Percentiles rank a stretch among this genome's conserved stretches.
These are phyloP conservation scores for Hericium rajendrae DNA, from an alignment of 768 basidiomycete species.

Conservation along the genomic window DNA sequence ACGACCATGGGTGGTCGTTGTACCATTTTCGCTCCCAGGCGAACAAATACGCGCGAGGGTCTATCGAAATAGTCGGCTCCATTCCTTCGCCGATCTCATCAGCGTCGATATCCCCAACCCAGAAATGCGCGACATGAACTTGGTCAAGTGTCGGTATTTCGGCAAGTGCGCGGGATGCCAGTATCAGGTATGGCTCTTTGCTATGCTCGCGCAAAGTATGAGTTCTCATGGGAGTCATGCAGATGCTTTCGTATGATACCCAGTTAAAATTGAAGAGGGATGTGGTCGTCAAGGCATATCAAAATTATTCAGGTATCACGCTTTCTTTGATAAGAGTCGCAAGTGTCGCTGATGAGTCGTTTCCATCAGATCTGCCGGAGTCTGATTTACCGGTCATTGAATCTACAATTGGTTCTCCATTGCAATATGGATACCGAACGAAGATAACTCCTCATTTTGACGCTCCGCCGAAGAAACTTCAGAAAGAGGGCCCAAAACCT, in stretches of 20 bases:
- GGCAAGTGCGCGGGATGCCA: conserved; percentile 88
- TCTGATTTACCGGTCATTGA: conserved; percentile 53
- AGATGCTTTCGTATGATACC: conserved; percentile 83
- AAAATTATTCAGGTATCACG: conserved; percentile 53
- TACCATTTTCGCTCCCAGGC: conserved; percentile 78
- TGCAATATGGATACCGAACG: conserved; percentile 88
- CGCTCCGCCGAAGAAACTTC: conserved; percentile 42
- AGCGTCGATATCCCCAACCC: conserved; percentile 53
- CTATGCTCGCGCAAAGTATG: background rate
- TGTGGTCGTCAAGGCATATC: conserved; percentile 78
- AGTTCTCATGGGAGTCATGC: background rate
- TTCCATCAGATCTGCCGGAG: conserved; percentile 40
- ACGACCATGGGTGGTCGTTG: conserved; percentile 71
- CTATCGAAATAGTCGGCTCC: conserved; percentile 57
- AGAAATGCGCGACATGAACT: conserved; percentile 52
- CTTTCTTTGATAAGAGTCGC: background rate
- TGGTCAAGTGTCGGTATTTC: conserved; percentile 80
- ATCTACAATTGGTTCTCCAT: conserved; percentile 76
- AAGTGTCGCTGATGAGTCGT: conserved; percentile 3
- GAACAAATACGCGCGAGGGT: conserved; percentile 70
- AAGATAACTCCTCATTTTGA: conserved; percentile 98
- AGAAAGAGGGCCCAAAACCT: conserved; percentile 15
- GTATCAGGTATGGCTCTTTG: conserved; percentile 58
- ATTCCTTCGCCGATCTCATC: conserved; percentile 71
- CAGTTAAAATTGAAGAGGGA: conserved; percentile 84